These are phyloP conservation scores for Claviceps quebecensis DNA, from an alignment of 2,329 filamentous ascomycete genomes.

Conservation along the genomic window DNA sequence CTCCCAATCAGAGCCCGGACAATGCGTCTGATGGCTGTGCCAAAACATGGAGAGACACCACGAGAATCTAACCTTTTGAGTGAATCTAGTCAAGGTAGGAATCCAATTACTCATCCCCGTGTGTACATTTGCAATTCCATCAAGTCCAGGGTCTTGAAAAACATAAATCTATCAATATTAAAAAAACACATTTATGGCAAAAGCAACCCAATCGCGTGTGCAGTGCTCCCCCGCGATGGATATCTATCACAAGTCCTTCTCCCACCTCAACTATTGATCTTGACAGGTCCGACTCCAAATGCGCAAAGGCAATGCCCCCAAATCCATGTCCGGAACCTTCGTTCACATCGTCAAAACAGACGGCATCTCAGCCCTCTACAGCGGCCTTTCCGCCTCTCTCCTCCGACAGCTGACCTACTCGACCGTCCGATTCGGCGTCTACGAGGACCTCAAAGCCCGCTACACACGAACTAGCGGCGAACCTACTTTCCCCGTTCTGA, in stretches of 20 bases:
- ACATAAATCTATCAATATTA: too few species aligned
- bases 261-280: not conserved
- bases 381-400: conserved; percentile 80
- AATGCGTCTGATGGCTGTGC: not conserved
- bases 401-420: conserved; percentile 92
- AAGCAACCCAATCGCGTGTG: too few species aligned
- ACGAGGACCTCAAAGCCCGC: conserved; percentile 77
- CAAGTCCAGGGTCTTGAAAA: too few species aligned
- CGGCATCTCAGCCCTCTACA: conserved; percentile 72
- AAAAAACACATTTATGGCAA: too few species aligned
- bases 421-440: conserved; percentile 90
- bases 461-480: conserved; percentile 33
- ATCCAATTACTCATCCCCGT: not conserved
- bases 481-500: conserved; percentile 61
- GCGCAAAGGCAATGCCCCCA: conserved; percentile 58
- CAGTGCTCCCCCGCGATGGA: too few species aligned
- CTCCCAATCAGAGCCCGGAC: not conserved
- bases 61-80: not conserved
- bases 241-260: too few species aligned
- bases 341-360: conserved; percentile 63
- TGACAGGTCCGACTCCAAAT: conserved; percentile 73
- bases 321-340: conserved; percentile 76
- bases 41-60: not conserved
- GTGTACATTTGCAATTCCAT: too few species aligned
- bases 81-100: conserved; percentile 7